Conservation (phyloP, 768 basidiomycete genomes). For the Austroboletus eburneus region DNA sequence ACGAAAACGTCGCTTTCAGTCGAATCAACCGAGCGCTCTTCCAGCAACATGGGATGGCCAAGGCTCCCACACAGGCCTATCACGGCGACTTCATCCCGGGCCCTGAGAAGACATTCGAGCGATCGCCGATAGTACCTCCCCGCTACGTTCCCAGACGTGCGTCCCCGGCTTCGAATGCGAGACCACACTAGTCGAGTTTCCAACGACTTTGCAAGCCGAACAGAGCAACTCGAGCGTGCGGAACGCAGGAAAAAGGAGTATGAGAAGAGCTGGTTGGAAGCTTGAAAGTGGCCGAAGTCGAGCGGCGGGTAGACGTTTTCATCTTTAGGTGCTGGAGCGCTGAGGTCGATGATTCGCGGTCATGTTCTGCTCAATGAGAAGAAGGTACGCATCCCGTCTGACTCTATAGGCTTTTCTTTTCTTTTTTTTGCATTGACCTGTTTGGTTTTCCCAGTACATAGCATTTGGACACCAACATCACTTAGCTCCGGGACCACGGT, state of each 20-base stretch:
- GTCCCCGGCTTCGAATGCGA: slow-evolving; percentile 44
- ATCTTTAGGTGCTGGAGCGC: slow-evolving; percentile 87
- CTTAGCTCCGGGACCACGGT: slow-evolving; percentile 94
- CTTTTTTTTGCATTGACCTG: background rate
- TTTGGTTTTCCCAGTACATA: slow-evolving; percentile 26
- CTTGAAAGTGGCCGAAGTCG: slow-evolving; percentile 94
- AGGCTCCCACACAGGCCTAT: slow-evolving; percentile 84
- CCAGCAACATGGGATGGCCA: slow-evolving; percentile 88
- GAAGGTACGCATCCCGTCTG: slow-evolving; percentile 51
- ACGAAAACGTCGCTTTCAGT: slow-evolving; percentile 50
- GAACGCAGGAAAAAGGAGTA: slow-evolving; percentile 51
- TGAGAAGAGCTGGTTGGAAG: slow-evolving; percentile 78
- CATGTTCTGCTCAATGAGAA: slow-evolving; percentile 86
- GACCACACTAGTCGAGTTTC: slow-evolving; percentile 40
- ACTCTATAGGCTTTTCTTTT: background rate
- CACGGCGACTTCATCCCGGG: slow-evolving; percentile 95
- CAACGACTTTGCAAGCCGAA: slow-evolving; percentile 57
- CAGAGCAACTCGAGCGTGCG: slow-evolving; percentile 36
- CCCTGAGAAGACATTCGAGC: slow-evolving; percentile 90
- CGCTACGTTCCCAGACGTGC: slow-evolving; percentile 77
- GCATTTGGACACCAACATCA: slow-evolving; percentile 83
- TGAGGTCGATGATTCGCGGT: slow-evolving; percentile 81
- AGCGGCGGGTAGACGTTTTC: slow-evolving; percentile 89
- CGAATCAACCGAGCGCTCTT: slow-evolving; percentile 62
- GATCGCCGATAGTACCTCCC: slow-evolving; percentile 97